Evolutionary conservation across 305 asterid genomes (phyloP).

Genomic region (Fraxinus xanthoxyloides): DNA sequence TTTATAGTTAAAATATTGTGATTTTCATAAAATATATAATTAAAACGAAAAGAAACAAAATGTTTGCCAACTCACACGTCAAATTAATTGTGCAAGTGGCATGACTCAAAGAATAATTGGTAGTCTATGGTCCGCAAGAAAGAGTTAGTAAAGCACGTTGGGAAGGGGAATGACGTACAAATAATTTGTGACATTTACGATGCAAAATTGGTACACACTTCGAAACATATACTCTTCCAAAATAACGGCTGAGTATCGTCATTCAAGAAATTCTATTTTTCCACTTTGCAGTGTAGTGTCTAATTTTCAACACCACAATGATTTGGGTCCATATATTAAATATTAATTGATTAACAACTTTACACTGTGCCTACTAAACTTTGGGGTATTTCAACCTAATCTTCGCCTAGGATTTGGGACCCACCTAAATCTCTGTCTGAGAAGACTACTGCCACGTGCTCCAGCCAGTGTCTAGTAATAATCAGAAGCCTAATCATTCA

Average conservation of each 20-base stretch:
- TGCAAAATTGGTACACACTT: conserved; percentile 31
- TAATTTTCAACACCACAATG: background rate
- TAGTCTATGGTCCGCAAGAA: background rate
- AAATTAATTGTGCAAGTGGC: too few relatives aligned
- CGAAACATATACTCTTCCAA: conserved; percentile 28
- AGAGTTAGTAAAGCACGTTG: background rate
- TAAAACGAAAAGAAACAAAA: too few relatives aligned
- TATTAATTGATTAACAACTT: background rate
- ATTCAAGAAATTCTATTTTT: background rate
- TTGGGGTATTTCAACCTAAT: background rate
- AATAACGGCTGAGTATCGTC: conserved; percentile 47
- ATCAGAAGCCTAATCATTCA: background rate
- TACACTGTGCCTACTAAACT: background rate
- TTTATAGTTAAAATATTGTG: too few relatives aligned
- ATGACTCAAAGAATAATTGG: background rate
- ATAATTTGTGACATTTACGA: background rate
- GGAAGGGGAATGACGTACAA: background rate
- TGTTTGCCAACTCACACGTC: too few relatives aligned
- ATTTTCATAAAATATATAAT: too few relatives aligned
- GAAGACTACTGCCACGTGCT: conserved; percentile 10
- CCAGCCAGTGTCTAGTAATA: background rate
- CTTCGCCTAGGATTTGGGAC: background rate
- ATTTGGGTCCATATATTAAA: background rate
- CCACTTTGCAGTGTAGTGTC: background rate
- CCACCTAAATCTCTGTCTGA: conserved; percentile 9